A percentile compares a stretch with the other conserved stretches of the same genome.
Conservation (phyloP, 768 basidiomycete species). For the Lactifluus volemus region DNA sequence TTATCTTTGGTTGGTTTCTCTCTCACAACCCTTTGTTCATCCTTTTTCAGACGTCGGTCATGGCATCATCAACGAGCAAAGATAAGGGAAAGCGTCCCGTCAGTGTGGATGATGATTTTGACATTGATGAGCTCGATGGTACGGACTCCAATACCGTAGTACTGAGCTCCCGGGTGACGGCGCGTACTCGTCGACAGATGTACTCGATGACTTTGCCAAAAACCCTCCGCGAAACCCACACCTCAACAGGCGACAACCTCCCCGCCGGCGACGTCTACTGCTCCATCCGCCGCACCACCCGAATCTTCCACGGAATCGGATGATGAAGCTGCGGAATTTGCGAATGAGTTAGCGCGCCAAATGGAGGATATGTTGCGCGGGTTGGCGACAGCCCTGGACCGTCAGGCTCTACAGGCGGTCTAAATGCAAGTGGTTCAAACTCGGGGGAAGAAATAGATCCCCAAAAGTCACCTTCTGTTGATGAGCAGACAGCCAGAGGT, state of each 20-base stretch:
- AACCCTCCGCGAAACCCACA: constrained; percentile 18
- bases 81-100: constrained; percentile 3
- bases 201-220: constrained; percentile 38
- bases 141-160: constrained; percentile 8
- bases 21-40: not conserved
- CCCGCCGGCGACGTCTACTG: constrained; percentile 16
- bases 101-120: constrained; percentile 34
- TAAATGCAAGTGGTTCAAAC: constrained; percentile 12
- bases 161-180: not conserved
- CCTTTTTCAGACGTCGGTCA: not conserved
- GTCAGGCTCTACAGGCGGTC: constrained; percentile 3
- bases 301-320: constrained; percentile 16
- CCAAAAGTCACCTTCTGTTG: constrained; percentile 41
- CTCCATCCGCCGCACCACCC: constrained; percentile 14
- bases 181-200: constrained; percentile 29
- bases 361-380: constrained; percentile 41
- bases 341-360: constrained; percentile 31
- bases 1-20: not conserved
- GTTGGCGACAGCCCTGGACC: constrained; percentile 25
- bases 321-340: constrained; percentile 29
- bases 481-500: constrained; percentile 47
- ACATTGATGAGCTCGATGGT: constrained; percentile 66
- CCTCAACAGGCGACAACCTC: constrained; percentile 15
- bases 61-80: constrained; percentile 2
- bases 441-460: constrained; percentile 26